Evolutionary conservation across 352 stramenopile genomes (phyloP), one percentile per base, ranked within the genome.

Genomic region (Pythium chondricola): DNA sequence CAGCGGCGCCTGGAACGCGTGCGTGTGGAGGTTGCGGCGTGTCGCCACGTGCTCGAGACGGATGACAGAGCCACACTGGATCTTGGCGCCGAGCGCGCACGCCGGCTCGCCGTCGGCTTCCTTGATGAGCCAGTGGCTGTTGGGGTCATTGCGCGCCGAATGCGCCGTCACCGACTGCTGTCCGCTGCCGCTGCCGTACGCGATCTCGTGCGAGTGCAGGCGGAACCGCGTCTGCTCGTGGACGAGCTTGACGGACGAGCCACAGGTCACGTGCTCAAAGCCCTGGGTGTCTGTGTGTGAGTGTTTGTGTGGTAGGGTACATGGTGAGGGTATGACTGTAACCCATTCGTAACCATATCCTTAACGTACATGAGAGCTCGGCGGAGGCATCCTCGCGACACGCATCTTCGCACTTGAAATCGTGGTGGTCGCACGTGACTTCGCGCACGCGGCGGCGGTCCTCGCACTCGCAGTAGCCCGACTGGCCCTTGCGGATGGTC

Each of bases 41-140:
- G 82, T 90, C 45, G 60, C 50, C 32, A 88, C 63, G 47, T 93
- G 82, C 62, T 93, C 82, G 11, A 93, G 61, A 2, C 82, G 76
- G 49, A 93, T 70, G 10, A 61, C 77, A 3, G 71, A 51, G 17
- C 76, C 82, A 42, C 82, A 93, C 21, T 65, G 48, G 27, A 93
- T 70, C 41, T 80, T 80, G 32, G 64, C 58, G 13, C 82, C 66
- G 22, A 77, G 57, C 8, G 22, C 49, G 45, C 77, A 92, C 17
- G 65, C 69, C 2, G 52, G 25, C 20, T 61, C 65, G 6, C 57
- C 52, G 45, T 92, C 76, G 30, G 58, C 80, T 45, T 92, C 80
- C 52, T 92, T 93, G 33, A 93, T 74, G 47, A 93, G 66, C 82
- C 82, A 93, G 52, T 89, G 88, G 60, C 82, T 89, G 65, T 90